Conservation (phyloP, 2,329 filamentous ascomycete genomes). For the Sporothrix sp. region DNA sequence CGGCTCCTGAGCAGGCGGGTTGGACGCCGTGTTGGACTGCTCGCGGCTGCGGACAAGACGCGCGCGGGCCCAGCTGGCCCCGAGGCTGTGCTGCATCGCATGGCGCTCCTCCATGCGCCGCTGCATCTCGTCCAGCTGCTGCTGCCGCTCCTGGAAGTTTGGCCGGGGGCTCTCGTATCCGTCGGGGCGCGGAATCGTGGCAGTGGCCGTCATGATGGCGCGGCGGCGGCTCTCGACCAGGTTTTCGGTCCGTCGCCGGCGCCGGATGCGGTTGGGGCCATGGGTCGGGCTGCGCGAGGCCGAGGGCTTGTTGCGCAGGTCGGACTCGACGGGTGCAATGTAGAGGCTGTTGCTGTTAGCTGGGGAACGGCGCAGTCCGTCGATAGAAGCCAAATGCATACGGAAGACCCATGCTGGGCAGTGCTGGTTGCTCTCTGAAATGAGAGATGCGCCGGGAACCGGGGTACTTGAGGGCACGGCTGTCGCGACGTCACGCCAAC, state of each 20-base stretch:
- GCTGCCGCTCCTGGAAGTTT: not conserved
- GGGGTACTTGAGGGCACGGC: not conserved
- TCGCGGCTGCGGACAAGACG: not conserved
- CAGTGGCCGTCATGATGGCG: conserved; percentile 11
- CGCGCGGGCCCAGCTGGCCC: not conserved
- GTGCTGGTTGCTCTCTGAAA: not conserved
- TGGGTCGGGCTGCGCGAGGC: conserved; percentile 7
- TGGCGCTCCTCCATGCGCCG: not conserved
- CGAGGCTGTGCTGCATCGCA: not conserved
- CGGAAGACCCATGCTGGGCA: conserved; percentile 17
- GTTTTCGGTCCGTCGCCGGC: conserved; percentile 12
- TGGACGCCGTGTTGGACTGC: not conserved
- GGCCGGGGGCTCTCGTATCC: not conserved
- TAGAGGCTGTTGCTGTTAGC: conserved; percentile 15
- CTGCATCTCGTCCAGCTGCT: not conserved
- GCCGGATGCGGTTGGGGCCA: conserved; percentile 12
- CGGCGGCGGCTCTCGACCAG: conserved; percentile 17
- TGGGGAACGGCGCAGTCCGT: too few species aligned
- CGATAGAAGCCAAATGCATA: conserved; percentile 9
- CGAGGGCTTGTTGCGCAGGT: conserved; percentile 14
- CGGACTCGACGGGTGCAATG: conserved; percentile 18
- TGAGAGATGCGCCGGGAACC: not conserved
- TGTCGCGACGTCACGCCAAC: not conserved
- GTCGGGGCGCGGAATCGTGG: not conserved
- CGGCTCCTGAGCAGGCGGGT: not conserved